Conservation (phyloP, 2,329 filamentous ascomycete genomes). For the Cryphonectria radicalis region DNA sequence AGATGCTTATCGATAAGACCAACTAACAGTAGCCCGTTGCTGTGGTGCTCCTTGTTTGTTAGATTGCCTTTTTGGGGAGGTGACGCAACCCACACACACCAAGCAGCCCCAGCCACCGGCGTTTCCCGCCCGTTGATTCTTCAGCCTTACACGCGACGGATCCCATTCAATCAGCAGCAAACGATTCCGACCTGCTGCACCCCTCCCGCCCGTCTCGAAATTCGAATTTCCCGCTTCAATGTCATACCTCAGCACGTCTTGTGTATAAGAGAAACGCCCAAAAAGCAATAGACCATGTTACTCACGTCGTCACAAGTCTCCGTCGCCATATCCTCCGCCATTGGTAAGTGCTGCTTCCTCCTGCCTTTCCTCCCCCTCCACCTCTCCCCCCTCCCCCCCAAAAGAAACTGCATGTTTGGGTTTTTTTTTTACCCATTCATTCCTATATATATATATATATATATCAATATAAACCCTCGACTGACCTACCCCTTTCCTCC, state of each 20-base stretch:
- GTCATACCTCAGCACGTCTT: neutral
- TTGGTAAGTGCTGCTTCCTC: constrained; percentile 54
- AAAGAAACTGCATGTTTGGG: no score
- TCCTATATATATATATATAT: no score
- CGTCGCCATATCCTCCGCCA: constrained; percentile 63
- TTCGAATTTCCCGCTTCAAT: neutral
- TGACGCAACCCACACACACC: constrained; percentile 18
- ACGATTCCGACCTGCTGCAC: constrained; percentile 1
- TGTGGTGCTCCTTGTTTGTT: constrained; percentile 21
- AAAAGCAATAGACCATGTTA: constrained; percentile 42
- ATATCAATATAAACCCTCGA: no score
- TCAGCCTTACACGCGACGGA: constrained; percentile 6
- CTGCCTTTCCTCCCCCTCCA: neutral
- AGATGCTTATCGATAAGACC: constrained; percentile 5
- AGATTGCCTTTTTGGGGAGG: constrained; percentile 14
- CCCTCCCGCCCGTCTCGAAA: constrained; percentile 18
- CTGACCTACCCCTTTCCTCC: constrained; percentile 17
- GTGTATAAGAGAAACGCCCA: neutral
- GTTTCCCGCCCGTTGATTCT: constrained; percentile 1
- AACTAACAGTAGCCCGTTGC: constrained; percentile 15
- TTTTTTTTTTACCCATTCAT: no score
- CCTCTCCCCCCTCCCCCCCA: no score
- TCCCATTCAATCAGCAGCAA: neutral
- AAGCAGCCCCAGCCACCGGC: constrained; percentile 17
- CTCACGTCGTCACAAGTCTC: constrained; percentile 74